Base-by-base conservation (phyloP, 306 rosid species). In the Inga oerstediana region DNA sequence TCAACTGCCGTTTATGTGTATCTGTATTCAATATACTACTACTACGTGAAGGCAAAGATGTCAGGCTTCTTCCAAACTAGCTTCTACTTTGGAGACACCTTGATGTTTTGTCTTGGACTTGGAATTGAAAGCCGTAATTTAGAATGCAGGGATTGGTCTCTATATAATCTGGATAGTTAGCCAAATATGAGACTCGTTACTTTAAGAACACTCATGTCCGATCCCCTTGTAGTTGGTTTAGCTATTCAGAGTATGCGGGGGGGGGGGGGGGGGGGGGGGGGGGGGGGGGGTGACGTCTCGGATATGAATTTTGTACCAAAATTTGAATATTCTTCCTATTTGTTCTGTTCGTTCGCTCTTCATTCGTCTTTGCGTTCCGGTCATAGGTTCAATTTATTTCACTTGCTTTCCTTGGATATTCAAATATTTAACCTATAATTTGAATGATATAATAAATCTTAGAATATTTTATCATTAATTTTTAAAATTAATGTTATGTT, bases 41-140 rank as follows among this genome's bases (percentile, higher is more conserved):
- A 86, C 90, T 90, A 91, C 59, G 97, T 94, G 82, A 97, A 97
- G 98, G 94, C 99, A 14, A 97, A 94, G 92, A 97, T 97, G 99
- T 97, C 98, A 22, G 99, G 99, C 81, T 97, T 97, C 89, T 97
- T 97, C 90, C 99, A 97, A 87, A 97, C 97, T 56, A 94, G 99
- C 91, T 97, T 97, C 90, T 97, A 97, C 81, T 97, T 97, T 85
- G 99, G 99, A 80, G 94, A 97, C 93, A 97, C 99, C 52, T 74
- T 90, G 90, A 97, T 97, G 99, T 94, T 97, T 81, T 97, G 99
- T 82, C 98, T 97, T 37, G 99, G 99, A 41, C 89, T 88, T 88
- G 90, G 85, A 89, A 93, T 88, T 88, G 94, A 88, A 93, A 88
- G 90, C 91, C 90, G 83, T 86, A 85, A 91, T 89, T 91, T 88